Evolutionary conservation across 495 filamentous ascomycete genomes (phyloP).

Genomic region (Lepraria neglecta): DNA sequence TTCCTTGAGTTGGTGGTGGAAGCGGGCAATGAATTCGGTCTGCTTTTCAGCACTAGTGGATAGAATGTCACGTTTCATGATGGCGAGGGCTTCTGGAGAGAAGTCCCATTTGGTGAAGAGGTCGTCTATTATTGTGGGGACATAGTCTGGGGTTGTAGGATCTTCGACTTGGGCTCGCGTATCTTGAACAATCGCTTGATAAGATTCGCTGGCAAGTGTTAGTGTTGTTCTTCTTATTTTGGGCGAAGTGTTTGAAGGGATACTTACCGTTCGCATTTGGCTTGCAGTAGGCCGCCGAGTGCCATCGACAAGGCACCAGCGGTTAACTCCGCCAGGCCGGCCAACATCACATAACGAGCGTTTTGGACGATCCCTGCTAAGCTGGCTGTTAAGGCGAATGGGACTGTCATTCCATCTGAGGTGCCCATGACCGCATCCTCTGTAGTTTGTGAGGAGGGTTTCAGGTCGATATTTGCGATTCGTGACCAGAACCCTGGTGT

Average conservation of each 20-base stretch:
- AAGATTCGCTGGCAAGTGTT: conserved; percentile 42
- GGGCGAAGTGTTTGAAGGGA: neutral
- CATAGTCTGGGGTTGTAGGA: neutral
- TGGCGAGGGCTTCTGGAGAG: neutral
- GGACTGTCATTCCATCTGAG: conserved; percentile 55
- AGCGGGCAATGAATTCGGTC: neutral
- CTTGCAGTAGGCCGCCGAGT: conserved; percentile 57
- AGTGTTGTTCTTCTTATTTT: neutral
- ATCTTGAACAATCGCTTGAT: conserved; percentile 44
- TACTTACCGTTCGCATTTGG: conserved; percentile 59
- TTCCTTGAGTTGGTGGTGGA: conserved; percentile 44
- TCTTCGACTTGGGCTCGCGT: conserved; percentile 26
- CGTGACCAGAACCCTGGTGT: neutral
- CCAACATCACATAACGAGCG: conserved; percentile 52
- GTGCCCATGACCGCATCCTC: conserved; percentile 57
- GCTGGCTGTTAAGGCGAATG: conserved; percentile 54
- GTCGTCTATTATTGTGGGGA: neutral
- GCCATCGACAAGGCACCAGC: conserved; percentile 57
- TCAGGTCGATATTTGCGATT: conserved; percentile 8
- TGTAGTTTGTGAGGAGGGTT: conserved; percentile 39
- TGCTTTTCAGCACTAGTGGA: neutral
- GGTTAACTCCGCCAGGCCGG: conserved; percentile 52
- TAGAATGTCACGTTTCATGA: neutral
- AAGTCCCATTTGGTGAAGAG: neutral
- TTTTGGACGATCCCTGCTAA: conserved; percentile 46